Evolutionary conservation across 257 asterid genomes (phyloP), one percentile per base, ranked within the genome.

Genomic region (Primulina tabacum): DNA sequence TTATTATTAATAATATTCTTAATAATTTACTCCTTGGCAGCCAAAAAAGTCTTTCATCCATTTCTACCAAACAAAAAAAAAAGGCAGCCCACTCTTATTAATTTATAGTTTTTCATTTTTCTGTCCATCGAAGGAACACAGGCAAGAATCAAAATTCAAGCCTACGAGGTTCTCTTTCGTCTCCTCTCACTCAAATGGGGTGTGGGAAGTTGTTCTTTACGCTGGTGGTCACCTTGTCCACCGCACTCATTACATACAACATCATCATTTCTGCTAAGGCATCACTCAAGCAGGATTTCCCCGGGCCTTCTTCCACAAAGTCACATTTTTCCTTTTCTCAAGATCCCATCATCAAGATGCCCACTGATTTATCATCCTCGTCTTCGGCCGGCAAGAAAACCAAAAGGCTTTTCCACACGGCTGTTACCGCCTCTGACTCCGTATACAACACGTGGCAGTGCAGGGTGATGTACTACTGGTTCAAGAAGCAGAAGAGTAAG

Each of bases 361-460:
- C 98, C 0, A 38, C 76, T 0, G 82, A 81, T 47, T 73, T 62
- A 8, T 40, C 53, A 4, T 43, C 78, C 0, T 21, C 76, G 0
- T 64, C 77, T 5, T 60, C 78, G 16, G 38, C 29, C 37, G 47
- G 62, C 10, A 82, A 61, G 70, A 84, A 67, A 38, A 56, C 4
- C 67, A 86, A 78, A 73, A 62, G 97, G 79, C 83, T 90, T 35
- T 92, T 92, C 80, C 98, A 92, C 67, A 90, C 96, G 3, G 98
- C 97, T 8, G 98, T 92, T 26, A 92, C 98, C 0, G 62, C 98
- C 30, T 90, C 97, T 53, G 96, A 89, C 72, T 92, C 98, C 11
- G 76, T 90, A 75, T 92, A 92, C 82, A 92, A 90, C 78, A 90
- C 98, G 56, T 92, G 98, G 98, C 98, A 92, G 91, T 73, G 86